Conservation (phyloP, 2,329 filamentous ascomycete species). For the Cercospora sp. region DNA sequence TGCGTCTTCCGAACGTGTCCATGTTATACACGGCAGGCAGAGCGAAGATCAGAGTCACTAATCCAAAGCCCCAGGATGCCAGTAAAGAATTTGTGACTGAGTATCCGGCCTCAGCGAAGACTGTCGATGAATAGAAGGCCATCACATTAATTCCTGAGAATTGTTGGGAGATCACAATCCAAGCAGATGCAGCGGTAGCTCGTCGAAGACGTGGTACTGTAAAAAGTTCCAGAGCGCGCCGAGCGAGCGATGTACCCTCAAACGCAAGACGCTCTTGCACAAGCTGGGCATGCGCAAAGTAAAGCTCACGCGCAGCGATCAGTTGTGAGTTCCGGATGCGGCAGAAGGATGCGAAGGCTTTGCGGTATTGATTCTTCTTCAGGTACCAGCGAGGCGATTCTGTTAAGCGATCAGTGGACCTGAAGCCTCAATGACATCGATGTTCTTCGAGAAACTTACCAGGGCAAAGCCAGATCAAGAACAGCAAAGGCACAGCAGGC, state of each 20-base stretch:
- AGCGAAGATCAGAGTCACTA: slow-evolving; percentile 60
- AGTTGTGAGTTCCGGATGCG: slow-evolving; percentile 35
- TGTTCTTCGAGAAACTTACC: neutral
- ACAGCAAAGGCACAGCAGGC: slow-evolving; percentile 62
- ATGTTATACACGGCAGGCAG: slow-evolving; percentile 59
- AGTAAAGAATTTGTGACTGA: slow-evolving; percentile 50
- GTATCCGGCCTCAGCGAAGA: slow-evolving; percentile 40
- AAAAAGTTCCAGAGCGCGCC: slow-evolving; percentile 28
- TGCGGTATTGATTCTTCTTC: slow-evolving; percentile 28
- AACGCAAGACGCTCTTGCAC: slow-evolving; percentile 32
- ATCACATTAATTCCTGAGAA: slow-evolving; percentile 30
- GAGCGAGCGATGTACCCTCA: slow-evolving; percentile 15
- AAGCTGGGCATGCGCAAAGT: slow-evolving; percentile 31
- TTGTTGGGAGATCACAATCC: slow-evolving; percentile 29
- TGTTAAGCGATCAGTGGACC: neutral
- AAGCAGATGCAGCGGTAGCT: slow-evolving; percentile 27
- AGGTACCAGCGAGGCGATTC: slow-evolving; percentile 34
- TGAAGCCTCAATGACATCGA: neutral
- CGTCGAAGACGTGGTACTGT: slow-evolving; percentile 30
- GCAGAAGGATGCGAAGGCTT: slow-evolving; percentile 50
- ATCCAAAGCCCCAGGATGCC: slow-evolving; percentile 60
- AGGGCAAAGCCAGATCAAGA: slow-evolving; percentile 55
- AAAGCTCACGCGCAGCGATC: slow-evolving; percentile 37
- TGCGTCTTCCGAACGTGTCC: slow-evolving; percentile 54
- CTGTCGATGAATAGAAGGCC: slow-evolving; percentile 41